phyloP scores from a whole-genome alignment of 192 early-diverging fungal species.

The Pilaira anomala region DNA sequence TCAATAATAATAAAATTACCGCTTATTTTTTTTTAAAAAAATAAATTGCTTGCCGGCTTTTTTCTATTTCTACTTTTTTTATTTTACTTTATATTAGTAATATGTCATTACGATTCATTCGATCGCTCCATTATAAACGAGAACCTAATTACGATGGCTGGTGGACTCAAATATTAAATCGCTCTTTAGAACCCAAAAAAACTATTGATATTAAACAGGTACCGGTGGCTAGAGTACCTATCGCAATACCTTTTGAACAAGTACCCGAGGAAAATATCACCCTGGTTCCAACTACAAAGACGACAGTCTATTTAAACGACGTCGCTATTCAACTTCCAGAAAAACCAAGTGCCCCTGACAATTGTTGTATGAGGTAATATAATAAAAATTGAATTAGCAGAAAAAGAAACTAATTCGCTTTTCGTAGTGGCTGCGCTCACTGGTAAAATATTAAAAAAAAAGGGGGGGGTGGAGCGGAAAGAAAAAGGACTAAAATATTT shows the following conservation, averaged over 20 bases:
- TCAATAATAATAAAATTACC: neutral
- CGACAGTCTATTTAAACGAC: neutral
- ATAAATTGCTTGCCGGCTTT: neutral
- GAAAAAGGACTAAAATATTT: neutral
- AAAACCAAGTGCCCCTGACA: constrained; percentile 11
- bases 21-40: neutral
- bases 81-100: neutral
- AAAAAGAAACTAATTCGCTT: neutral
- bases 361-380: constrained; percentile 18
- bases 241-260: neutral
- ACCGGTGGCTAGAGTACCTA: neutral
- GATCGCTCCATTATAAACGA: constrained; percentile 7
- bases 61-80: neutral
- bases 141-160: constrained; percentile 23
- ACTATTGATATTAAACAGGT: neutral
- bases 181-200: neutral
- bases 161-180: constrained; percentile 21
- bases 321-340: constrained; percentile 8
- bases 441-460: constrained; percentile 18
- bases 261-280: neutral
- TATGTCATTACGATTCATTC: neutral
- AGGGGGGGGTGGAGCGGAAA: too few relatives aligned
- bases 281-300: neutral
- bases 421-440: constrained; percentile 27
- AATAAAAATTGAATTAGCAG: neutral